A percentile compares a stretch with the other conserved stretches of the same genome.
Evolutionary conservation across 2,329 filamentous ascomycete genomes (phyloP).

Genomic region (Camillea tinctor): DNA sequence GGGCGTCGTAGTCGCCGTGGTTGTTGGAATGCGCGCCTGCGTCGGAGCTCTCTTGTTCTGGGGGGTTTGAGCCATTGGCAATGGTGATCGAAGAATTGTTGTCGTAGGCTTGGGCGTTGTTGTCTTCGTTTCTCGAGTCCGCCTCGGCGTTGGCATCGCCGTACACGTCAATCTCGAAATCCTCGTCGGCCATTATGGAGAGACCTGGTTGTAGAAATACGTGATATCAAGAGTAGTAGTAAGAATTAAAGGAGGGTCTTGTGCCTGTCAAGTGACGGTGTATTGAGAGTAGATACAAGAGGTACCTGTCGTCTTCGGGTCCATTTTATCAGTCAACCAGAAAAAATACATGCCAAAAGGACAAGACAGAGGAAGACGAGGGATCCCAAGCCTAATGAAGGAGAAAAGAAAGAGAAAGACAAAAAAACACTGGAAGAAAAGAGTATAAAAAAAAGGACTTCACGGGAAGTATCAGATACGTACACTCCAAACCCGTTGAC

Average conservation of each 20-base stretch:
- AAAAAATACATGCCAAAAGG: constrained; percentile 27
- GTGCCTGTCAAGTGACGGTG: constrained; percentile 35
- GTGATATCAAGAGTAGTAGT: constrained; percentile 31
- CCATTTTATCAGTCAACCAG: constrained; percentile 37
- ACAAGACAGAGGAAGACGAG: constrained; percentile 12
- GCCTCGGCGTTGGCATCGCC: constrained; percentile 55
- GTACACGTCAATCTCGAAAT: constrained; percentile 73
- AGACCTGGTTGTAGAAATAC: constrained; percentile 26
- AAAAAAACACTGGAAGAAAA: constrained; percentile 30
- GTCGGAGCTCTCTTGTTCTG: constrained; percentile 21
- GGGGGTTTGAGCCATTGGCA: constrained; percentile 34
- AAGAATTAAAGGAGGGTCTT: constrained; percentile 24
- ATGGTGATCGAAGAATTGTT: constrained; percentile 41
- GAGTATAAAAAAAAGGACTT: constrained; percentile 38
- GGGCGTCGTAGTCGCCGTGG: constrained; percentile 41
- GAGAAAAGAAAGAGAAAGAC: constrained; percentile 31
- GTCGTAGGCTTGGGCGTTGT: constrained; percentile 39
- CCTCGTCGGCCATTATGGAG: constrained; percentile 63
- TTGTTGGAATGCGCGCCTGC: constrained; percentile 34
- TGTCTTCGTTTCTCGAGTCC: constrained; percentile 34
- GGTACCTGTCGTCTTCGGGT: constrained; percentile 35
- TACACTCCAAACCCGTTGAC: constrained; percentile 47
- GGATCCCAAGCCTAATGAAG: constrained; percentile 23
- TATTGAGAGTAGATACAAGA: constrained; percentile 43
- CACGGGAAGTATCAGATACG: constrained; percentile 49